Percentiles rank a stretch among this genome's conserved stretches.
Evolutionary conservation across 306 rosid species (phyloP).

Genomic region (Fragaria iinumae): DNA sequence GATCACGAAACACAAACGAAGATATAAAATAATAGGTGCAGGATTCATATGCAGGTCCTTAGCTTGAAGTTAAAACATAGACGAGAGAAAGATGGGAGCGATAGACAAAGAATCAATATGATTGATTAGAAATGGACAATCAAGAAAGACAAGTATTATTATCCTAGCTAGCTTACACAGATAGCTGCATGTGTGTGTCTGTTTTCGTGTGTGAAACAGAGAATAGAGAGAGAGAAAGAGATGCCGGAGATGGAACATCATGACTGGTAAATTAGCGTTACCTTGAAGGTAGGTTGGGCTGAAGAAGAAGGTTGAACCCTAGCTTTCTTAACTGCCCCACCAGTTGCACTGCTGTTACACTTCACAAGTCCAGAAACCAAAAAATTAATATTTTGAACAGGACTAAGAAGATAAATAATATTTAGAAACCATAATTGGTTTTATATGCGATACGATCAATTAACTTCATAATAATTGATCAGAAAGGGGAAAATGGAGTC

Average conservation of each 20-base stretch:
- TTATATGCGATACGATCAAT: background rate
- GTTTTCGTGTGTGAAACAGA: slow-evolving; percentile 24
- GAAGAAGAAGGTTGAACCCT: slow-evolving; percentile 83
- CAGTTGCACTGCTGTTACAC: slow-evolving; percentile 78
- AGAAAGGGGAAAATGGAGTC: background rate
- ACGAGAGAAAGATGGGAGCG: background rate
- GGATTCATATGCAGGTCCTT: background rate
- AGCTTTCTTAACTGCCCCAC: slow-evolving; percentile 90
- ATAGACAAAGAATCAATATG: slow-evolving; percentile 46
- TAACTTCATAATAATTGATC: slow-evolving; percentile 2
- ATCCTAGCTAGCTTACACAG: background rate
- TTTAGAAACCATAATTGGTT: background rate
- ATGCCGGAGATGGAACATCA: background rate
- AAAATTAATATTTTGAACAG: background rate
- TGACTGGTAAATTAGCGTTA: slow-evolving; percentile 28
- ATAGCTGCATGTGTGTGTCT: slow-evolving; percentile 16
- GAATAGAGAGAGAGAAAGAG: background rate
- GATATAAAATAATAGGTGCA: slow-evolving; percentile 8
- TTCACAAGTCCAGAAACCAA: slow-evolving; percentile 24
- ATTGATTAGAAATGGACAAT: slow-evolving; percentile 60
- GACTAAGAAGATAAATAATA: background rate
- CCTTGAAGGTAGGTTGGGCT: slow-evolving; percentile 87
- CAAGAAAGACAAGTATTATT: slow-evolving; percentile 68
- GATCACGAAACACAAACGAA: background rate
- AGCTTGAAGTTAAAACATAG: slow-evolving; percentile 14